phyloP scores from a whole-genome alignment of 2,329 filamentous ascomycete genomes.

The Fusarium brevicatenulatum region DNA sequence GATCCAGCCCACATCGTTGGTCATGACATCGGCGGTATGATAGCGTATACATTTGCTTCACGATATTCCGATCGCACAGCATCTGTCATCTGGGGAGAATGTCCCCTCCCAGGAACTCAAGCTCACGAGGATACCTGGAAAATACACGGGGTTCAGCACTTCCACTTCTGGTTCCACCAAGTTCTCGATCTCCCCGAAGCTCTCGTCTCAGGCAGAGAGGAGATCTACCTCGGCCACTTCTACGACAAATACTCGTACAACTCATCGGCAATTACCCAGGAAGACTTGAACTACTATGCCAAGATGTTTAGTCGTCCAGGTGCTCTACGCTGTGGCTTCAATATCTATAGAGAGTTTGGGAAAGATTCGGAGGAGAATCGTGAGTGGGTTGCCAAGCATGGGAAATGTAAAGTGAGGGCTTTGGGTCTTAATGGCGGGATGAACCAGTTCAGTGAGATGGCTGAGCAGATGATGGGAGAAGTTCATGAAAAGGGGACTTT shows the following conservation, averaged over 20 bases:
- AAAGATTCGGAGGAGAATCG: conserved; percentile 17
- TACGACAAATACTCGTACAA: conserved; percentile 19
- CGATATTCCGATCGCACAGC: conserved; percentile 4
- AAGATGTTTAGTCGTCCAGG: neutral
- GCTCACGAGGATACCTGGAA: conserved; percentile 9
- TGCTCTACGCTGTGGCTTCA: conserved; percentile 6
- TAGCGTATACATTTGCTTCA: conserved; percentile 17
- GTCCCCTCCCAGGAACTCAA: conserved; percentile 2
- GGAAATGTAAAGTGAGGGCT: conserved; percentile 18
- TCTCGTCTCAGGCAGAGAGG: conserved; percentile 12
- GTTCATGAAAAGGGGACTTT: conserved; percentile 13
- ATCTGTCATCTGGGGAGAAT: conserved; percentile 23
- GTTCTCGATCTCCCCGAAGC: conserved; percentile 16
- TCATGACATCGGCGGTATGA: conserved; percentile 27
- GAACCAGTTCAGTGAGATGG: conserved; percentile 18
- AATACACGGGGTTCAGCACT: neutral
- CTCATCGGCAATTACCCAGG: conserved; percentile 13
- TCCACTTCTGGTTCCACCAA: conserved; percentile 15
- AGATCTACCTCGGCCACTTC: conserved; percentile 19
- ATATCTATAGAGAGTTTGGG: conserved; percentile 3
- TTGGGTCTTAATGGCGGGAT: conserved; percentile 6
- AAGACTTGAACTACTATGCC: neutral
- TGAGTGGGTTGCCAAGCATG: conserved; percentile 23
- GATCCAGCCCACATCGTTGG: conserved; percentile 3
- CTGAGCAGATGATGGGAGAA: conserved; percentile 18